phyloP scores from a whole-genome alignment of 441 rosid species.

The Pelargonium cotyledonis region DNA sequence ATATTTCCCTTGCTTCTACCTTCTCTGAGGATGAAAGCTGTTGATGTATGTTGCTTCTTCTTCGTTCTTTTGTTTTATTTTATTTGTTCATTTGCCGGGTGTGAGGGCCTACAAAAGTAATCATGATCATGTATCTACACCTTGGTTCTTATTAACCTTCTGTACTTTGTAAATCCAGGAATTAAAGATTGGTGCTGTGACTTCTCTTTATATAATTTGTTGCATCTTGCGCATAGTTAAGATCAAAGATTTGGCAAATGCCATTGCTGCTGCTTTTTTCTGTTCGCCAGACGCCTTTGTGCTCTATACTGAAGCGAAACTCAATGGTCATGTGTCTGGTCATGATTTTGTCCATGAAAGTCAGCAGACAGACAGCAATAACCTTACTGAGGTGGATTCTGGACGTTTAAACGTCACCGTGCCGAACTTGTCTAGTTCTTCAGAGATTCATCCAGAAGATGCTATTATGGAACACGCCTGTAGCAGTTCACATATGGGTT shows the following conservation, averaged over 20 bases:
- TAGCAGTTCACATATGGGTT: conserved; percentile 34
- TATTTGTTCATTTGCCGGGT: neutral
- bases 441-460: conserved; percentile 38
- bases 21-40: conserved; percentile 49
- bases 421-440: conserved; percentile 33
- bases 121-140: neutral
- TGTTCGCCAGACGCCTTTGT: conserved; percentile 56
- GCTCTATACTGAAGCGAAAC: conserved; percentile 43
- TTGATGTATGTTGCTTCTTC: conserved; percentile 41
- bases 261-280: conserved; percentile 84
- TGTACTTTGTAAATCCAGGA: conserved; percentile 48
- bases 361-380: conserved; percentile 35
- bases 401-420: conserved; percentile 30
- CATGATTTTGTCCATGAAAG: conserved; percentile 31
- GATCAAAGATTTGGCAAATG: conserved; percentile 93
- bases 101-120: neutral
- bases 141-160: conserved; percentile 21
- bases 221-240: conserved; percentile 93
- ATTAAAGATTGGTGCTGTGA: conserved; percentile 51
- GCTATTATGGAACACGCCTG: conserved; percentile 22
- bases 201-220: conserved; percentile 85
- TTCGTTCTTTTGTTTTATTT: conserved; percentile 4
- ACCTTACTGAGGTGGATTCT: conserved; percentile 29
- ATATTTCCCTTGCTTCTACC: conserved; percentile 90
- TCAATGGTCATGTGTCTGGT: conserved; percentile 46